Evolutionary conservation across 352 stramenopile species (phyloP).

Genomic region (Phytopythium mirpurense): DNA sequence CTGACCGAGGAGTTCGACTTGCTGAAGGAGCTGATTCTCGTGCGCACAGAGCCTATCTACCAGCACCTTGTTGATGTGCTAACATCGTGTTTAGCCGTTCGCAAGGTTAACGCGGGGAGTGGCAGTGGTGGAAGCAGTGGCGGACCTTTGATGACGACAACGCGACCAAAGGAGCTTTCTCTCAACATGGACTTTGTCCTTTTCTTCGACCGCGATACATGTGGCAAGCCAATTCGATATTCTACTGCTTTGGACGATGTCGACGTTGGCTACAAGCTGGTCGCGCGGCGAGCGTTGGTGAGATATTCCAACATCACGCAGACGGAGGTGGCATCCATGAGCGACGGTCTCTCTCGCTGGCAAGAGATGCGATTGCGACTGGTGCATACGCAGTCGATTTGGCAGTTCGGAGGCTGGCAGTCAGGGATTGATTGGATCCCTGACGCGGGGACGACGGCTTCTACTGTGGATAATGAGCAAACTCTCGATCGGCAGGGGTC

Average conservation of each 20-base stretch:
- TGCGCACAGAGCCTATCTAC: constrained; percentile 56
- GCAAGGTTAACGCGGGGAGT: constrained; percentile 26
- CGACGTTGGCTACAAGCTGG: constrained; percentile 14
- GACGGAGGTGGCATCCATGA: constrained; percentile 30
- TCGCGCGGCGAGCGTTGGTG: constrained; percentile 33
- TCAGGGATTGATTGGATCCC: neutral
- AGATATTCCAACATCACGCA: constrained; percentile 33
- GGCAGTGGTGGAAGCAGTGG: neutral
- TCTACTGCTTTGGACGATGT: constrained; percentile 10
- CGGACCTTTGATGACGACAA: constrained; percentile 4
- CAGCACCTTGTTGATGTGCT: constrained; percentile 51
- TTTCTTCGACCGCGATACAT: constrained; percentile 17
- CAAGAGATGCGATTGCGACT: constrained; percentile 25
- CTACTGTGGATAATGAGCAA: neutral
- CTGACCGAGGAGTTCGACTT: constrained; percentile 56
- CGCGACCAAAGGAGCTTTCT: constrained; percentile 17
- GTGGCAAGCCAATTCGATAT: constrained; percentile 1
- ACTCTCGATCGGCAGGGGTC: neutral
- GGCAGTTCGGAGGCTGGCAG: constrained; percentile 33
- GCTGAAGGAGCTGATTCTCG: constrained; percentile 64
- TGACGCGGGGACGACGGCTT: too few relatives aligned
- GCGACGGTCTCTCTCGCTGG: constrained; percentile 30
- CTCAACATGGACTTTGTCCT: constrained; percentile 30
- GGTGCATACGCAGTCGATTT: constrained; percentile 37
- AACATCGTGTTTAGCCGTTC: constrained; percentile 36